Percentiles rank a stretch among this genome's conserved stretches.
These are phyloP conservation scores for Stenogyne calaminthoides DNA, from an alignment of 305 asterid genomes.

Conservation along the genomic window DNA sequence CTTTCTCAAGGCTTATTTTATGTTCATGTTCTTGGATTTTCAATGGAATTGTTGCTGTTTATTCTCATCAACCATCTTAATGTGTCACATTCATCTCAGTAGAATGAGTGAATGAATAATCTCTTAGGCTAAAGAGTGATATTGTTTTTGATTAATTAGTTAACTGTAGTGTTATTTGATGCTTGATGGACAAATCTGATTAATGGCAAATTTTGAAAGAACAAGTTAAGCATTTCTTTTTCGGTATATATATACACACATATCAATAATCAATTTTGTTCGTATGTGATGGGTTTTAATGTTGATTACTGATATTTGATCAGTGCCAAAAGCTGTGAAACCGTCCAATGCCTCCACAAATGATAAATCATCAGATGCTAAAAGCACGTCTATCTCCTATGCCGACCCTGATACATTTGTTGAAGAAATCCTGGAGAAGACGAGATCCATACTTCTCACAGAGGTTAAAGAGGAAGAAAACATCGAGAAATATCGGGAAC, in stretches of 20 bases:
- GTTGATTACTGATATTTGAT: constrained; percentile 16
- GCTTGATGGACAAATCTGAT: constrained; percentile 2
- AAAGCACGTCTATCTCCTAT: constrained; percentile 34
- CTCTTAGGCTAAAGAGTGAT: background rate
- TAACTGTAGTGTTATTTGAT: background rate
- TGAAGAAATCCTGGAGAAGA: constrained; percentile 72
- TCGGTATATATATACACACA: background rate
- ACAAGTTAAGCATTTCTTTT: background rate
- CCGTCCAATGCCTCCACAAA: constrained; percentile 48
- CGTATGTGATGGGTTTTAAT: constrained; percentile 1
- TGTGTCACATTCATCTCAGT: background rate
- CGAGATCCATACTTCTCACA: constrained; percentile 54
- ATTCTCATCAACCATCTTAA: constrained; percentile 5
- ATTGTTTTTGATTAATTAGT: background rate
- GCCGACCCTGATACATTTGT: constrained; percentile 75
- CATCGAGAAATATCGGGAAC: constrained; percentile 47
- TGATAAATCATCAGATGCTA: constrained; percentile 43
- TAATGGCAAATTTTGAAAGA: background rate
- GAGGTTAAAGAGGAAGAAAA: constrained; percentile 63
- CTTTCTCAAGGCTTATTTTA: background rate
- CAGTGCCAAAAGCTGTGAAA: constrained; percentile 48
- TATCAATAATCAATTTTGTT: background rate
- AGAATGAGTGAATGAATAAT: background rate
- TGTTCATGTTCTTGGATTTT: background rate
- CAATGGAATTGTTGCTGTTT: constrained; percentile 1